Conservation (phyloP, 495 filamentous ascomycete genomes). For the Trichocladium uniseriatum region DNA sequence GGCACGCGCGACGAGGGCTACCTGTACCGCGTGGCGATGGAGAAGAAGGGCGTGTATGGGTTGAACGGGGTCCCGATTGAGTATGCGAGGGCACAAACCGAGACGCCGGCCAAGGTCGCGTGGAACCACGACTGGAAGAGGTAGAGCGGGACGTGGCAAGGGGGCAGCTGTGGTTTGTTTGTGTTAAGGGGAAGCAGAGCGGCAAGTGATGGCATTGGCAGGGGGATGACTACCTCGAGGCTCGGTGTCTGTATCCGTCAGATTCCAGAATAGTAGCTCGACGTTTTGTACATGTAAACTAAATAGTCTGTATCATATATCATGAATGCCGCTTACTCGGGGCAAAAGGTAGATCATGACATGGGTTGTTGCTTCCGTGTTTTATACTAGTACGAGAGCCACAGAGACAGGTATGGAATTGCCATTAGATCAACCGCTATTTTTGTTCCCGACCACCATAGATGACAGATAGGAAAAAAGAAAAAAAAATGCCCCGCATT, state of each 20-base stretch:
- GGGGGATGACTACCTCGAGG: not conserved
- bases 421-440: not conserved
- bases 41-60: constrained; percentile 68
- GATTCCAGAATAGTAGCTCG: not conserved
- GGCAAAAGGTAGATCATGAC: too few relatives aligned
- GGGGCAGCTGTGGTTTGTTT: not conserved
- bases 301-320: not conserved
- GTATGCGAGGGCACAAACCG: constrained; percentile 75
- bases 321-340: not conserved
- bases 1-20: constrained; percentile 56
- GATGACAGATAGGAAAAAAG: not conserved
- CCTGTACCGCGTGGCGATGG: constrained; percentile 74
- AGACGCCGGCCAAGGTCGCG: constrained; percentile 58
- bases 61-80: constrained; percentile 66
- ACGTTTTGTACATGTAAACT: not conserved
- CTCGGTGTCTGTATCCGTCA: not conserved
- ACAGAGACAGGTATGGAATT: too few relatives aligned
- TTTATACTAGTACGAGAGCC: too few relatives aligned
- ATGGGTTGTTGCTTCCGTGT: too few relatives aligned
- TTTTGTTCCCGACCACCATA: not conserved
- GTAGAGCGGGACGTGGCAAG: constrained; percentile 5
- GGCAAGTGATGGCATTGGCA: not conserved
- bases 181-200: not conserved
- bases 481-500: not conserved
- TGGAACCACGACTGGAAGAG: constrained; percentile 71